Conservation (phyloP, 2,329 filamentous ascomycete species). For the Penicillium frequentans region DNA sequence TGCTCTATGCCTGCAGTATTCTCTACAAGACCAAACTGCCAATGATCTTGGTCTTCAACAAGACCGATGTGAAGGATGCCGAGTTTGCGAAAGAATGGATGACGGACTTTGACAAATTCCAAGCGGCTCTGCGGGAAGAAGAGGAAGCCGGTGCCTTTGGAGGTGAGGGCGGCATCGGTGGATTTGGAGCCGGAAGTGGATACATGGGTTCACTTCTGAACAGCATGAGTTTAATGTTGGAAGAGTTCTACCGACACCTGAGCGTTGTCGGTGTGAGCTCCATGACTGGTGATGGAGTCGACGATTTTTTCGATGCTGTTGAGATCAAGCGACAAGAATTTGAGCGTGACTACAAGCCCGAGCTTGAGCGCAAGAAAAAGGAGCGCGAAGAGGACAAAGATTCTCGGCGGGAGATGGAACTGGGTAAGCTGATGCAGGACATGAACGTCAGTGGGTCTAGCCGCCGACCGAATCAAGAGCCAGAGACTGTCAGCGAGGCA, state of each 20-base stretch:
- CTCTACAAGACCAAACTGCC: conserved; percentile 98
- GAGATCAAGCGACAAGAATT: conserved; percentile 86
- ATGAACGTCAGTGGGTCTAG: conserved; percentile 64
- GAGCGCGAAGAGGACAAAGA: conserved; percentile 76
- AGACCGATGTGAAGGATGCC: conserved; percentile 92
- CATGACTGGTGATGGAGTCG: conserved; percentile 86
- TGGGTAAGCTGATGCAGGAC: conserved; percentile 92
- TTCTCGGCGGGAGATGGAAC: conserved; percentile 71
- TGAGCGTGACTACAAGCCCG: conserved; percentile 83
- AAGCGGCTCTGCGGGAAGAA: conserved; percentile 77
- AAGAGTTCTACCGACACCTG: conserved; percentile 95
- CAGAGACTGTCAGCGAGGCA: conserved; percentile 50
- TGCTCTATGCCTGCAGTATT: conserved; percentile 98
- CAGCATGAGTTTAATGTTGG: conserved; percentile 95
- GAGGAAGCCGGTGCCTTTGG: conserved; percentile 77
- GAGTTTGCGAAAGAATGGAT: conserved; percentile 97
- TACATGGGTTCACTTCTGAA: conserved; percentile 97
- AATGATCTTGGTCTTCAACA: conserved; percentile 99
- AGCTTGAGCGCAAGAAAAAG: conserved; percentile 74
- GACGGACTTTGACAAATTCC: conserved; percentile 97
- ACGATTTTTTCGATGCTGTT: conserved; percentile 91
- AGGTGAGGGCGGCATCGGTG: conserved; percentile 62
- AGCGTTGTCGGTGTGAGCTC: conserved; percentile 91
- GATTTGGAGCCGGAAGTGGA: conserved; percentile 71
- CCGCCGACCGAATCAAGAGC: conserved; percentile 27